These are phyloP conservation scores for Metschnikowia lachancei DNA, from an alignment of 805 yeast genomes.

Conservation along the genomic window DNA sequence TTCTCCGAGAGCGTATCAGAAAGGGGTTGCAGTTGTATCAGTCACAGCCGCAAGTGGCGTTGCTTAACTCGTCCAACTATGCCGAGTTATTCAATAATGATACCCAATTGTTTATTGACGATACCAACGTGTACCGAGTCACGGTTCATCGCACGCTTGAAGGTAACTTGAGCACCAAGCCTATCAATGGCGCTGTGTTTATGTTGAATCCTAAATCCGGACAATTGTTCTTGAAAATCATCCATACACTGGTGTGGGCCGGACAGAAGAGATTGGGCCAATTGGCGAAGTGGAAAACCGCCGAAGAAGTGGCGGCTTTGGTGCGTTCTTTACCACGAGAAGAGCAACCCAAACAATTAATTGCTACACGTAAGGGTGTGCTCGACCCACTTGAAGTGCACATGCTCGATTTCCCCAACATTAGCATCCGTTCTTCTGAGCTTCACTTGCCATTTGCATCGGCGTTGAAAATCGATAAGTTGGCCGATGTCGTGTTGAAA, in stretches of 20 bases:
- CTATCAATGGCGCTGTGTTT: constrained; percentile 89
- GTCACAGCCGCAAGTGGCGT: constrained; percentile 89
- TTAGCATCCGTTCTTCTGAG: constrained; percentile 85
- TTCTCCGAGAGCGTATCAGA: constrained; percentile 87
- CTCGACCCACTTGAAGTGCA: constrained; percentile 94
- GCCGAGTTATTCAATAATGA: constrained; percentile 86
- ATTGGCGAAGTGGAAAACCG: constrained; percentile 96
- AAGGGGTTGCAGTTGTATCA: constrained; percentile 93
- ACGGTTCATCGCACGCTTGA: constrained; percentile 88
- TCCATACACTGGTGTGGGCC: constrained; percentile 94
- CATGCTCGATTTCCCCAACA: constrained; percentile 93
- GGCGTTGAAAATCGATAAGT: constrained; percentile 75
- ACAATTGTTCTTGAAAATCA: constrained; percentile 80
- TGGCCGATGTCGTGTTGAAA: constrained; percentile 72
- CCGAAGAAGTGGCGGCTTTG: constrained; percentile 93
- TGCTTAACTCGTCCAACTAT: constrained; percentile 83
- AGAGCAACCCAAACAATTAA: constrained; percentile 91
- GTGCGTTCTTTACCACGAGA: constrained; percentile 85
- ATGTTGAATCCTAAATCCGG: constrained; percentile 89
- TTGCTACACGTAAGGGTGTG: constrained; percentile 87
- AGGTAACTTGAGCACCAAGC: constrained; percentile 88
- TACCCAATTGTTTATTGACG: constrained; percentile 84
- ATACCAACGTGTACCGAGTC: constrained; percentile 90
- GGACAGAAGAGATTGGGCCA: constrained; percentile 95
- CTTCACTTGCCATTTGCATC: constrained; percentile 86